Evolutionary conservation across 78 protist species (phyloP).

Genomic region (Trichosphaerium sp.): DNA sequence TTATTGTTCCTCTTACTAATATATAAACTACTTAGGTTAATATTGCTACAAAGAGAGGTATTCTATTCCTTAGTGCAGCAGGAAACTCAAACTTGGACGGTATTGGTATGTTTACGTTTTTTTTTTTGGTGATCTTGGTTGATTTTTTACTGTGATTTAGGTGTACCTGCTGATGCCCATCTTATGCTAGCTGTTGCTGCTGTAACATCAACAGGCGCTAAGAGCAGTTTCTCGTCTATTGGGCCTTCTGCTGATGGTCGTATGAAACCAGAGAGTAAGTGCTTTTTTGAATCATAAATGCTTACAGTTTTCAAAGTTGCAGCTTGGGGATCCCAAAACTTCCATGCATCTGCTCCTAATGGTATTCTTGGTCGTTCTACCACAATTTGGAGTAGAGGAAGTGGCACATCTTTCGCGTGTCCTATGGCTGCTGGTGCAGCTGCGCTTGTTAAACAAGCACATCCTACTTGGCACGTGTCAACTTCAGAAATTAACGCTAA

Average conservation of each 20-base stretch:
- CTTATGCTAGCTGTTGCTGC: slow-evolving; percentile 29
- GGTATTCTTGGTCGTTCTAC: too few species aligned
- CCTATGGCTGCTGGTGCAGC: slow-evolving; percentile 33
- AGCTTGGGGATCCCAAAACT: too few species aligned
- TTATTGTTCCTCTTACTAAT: too few species aligned
- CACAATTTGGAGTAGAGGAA: slow-evolving; percentile 20
- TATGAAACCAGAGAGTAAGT: slow-evolving; percentile 44
- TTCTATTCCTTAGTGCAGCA: slow-evolving; percentile 27
- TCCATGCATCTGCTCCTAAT: too few species aligned
- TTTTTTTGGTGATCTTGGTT: too few species aligned
- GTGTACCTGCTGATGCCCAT: slow-evolving; percentile 41
- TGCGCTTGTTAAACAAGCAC: slow-evolving; percentile 21
- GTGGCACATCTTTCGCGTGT: slow-evolving; percentile 39
- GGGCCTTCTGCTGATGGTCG: slow-evolving; percentile 45
- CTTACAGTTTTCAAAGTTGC: too few species aligned
- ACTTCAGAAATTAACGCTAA: too few species aligned
- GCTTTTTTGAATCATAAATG: too few species aligned
- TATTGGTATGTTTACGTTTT: too few species aligned
- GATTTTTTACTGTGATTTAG: too few species aligned
- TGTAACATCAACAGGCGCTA: neutral
- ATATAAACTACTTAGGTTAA: too few species aligned
- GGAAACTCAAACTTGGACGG: slow-evolving; percentile 27
- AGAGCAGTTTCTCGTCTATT: slow-evolving; percentile 4
- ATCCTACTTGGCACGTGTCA: slow-evolving; percentile 41
- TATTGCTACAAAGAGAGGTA: slow-evolving; percentile 18